Percentiles rank a stretch among this genome's conserved stretches.
phyloP scores from a whole-genome alignment of 1,139 yeast genomes.

The Maudiozyma humilis region DNA sequence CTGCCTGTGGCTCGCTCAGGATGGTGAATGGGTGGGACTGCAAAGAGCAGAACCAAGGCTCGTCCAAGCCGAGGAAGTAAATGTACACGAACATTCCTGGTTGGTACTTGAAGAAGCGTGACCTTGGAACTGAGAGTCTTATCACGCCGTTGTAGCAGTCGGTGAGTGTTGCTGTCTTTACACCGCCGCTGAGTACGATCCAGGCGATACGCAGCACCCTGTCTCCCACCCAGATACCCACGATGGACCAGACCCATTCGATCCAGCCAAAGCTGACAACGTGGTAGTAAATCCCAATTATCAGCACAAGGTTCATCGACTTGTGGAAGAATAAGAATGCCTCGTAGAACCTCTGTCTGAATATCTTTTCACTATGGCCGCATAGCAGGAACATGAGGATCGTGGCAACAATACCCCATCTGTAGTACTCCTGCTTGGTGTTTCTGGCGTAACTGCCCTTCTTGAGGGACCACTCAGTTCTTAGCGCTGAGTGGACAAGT shows the following conservation, averaged over 20 bases:
- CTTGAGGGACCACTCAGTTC: conserved; percentile 34
- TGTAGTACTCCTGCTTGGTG: conserved; percentile 30
- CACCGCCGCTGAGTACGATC: conserved; percentile 34
- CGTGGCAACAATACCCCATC: conserved; percentile 44
- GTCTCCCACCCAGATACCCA: conserved; percentile 36
- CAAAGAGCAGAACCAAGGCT: conserved; percentile 40
- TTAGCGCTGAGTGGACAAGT: conserved; percentile 46
- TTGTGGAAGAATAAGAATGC: conserved; percentile 35
- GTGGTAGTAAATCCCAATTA: conserved; percentile 37
- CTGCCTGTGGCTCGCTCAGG: conserved; percentile 27
- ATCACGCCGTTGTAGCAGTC: conserved; percentile 36
- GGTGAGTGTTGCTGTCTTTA: conserved; percentile 30
- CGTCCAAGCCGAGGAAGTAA: conserved; percentile 42
- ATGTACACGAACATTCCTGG: conserved; percentile 64
- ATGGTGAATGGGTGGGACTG: conserved; percentile 68
- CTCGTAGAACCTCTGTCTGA: conserved; percentile 44
- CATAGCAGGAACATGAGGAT: conserved; percentile 36
- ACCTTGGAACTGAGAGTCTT: conserved; percentile 34
- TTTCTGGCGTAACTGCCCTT: conserved; percentile 28
- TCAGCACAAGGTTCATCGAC: conserved; percentile 32
- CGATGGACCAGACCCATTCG: conserved; percentile 38
- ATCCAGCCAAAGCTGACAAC: conserved; percentile 36
- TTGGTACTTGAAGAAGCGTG: conserved; percentile 38
- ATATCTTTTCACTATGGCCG: conserved; percentile 37
- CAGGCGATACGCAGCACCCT: conserved; percentile 33